Evolutionary conservation across 257 asterid genomes (phyloP).

Genomic region (Striga asiatica): DNA sequence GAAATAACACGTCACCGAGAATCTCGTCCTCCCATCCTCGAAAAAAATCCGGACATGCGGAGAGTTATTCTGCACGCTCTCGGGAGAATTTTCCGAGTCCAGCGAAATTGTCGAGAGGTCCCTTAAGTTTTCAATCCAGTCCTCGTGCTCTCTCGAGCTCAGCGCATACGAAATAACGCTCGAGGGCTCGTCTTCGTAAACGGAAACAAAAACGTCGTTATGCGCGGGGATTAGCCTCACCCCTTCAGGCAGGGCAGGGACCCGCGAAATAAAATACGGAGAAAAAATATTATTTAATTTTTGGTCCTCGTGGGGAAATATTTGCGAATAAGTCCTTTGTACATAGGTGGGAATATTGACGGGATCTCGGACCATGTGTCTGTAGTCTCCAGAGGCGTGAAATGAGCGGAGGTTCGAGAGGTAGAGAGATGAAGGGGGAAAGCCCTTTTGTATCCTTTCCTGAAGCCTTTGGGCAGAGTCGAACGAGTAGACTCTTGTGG

Average conservation of each 20-base stretch:
- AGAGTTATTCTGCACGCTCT: slow-evolving; percentile 38
- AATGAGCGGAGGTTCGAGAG: slow-evolving; percentile 53
- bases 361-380: slow-evolving; percentile 80
- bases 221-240: slow-evolving; percentile 58
- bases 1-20: slow-evolving; percentile 75
- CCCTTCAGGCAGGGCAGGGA: slow-evolving; percentile 62
- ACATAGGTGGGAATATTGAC: slow-evolving; percentile 30
- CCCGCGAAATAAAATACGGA: slow-evolving; percentile 39
- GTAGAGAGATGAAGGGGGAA: slow-evolving; percentile 56
- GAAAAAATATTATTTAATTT: slow-evolving; percentile 37
- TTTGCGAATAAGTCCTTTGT: slow-evolving; percentile 48
- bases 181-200: slow-evolving; percentile 81
- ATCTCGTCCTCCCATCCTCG: slow-evolving; percentile 63
- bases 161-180: slow-evolving; percentile 80
- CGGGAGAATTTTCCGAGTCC: slow-evolving; percentile 54
- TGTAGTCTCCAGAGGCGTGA: slow-evolving; percentile 84
- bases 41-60: slow-evolving; percentile 74
- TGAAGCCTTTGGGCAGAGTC: slow-evolving; percentile 78
- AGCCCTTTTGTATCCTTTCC: slow-evolving; percentile 59
- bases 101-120: slow-evolving; percentile 47
- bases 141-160: slow-evolving; percentile 51
- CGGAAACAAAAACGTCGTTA: slow-evolving; percentile 37
- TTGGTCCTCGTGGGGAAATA: slow-evolving; percentile 40
- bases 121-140: slow-evolving; percentile 35
- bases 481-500: slow-evolving; percentile 69